Evolutionary conservation across 1,284 basidiomycete genomes (phyloP), one percentile per base, ranked within the genome.

Genomic region (Apiotrichum sp.): DNA sequence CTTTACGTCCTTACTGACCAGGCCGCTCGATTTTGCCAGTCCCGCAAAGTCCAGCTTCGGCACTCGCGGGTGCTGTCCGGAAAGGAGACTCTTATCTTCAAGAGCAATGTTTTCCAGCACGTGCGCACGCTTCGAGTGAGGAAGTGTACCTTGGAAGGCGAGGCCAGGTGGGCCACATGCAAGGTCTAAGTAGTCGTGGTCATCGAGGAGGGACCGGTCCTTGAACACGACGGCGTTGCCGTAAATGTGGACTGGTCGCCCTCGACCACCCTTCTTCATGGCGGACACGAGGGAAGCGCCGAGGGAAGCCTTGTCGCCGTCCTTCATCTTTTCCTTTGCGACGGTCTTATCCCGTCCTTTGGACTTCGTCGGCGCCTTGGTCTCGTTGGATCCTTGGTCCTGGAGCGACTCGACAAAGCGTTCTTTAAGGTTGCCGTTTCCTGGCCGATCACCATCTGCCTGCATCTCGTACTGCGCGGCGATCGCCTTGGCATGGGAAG

Each of bases 381-480:
- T 10, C 40, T 58, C 36, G 40, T 55, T 34, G 2, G 50, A 36
- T 8, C 55, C 57, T 39, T 32, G 67, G 61, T 39, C 71, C 22
- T 76, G 71, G 49, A 80, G 71, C n/a, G 77, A 72, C 65, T 80
- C 79, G 53, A 80, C 76, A 64, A 80, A 79, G 31, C 78, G 71
- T 64, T 80, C 79, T 56, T 74, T 74, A 43, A 74, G 50, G 41
- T 71, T 67, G 22, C 70, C 59, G 40, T 52, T 53, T 2, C 31
- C 14, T 1, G 55, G 58, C 1, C 59, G 52, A 14, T 61, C 59
- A n/a, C 50, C 50, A 4, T 36, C 45, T 13, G 45, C 47, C 34
- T 35, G 52, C 9, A 31, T 35, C 34, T 43, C 38, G 29, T 55
- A 50, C 54, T 39, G 33, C 8, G 49, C 48, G 1, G 45, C 32